phyloP scores from a whole-genome alignment of 441 rosid species.

The Arabidopsis hybrid region DNA sequence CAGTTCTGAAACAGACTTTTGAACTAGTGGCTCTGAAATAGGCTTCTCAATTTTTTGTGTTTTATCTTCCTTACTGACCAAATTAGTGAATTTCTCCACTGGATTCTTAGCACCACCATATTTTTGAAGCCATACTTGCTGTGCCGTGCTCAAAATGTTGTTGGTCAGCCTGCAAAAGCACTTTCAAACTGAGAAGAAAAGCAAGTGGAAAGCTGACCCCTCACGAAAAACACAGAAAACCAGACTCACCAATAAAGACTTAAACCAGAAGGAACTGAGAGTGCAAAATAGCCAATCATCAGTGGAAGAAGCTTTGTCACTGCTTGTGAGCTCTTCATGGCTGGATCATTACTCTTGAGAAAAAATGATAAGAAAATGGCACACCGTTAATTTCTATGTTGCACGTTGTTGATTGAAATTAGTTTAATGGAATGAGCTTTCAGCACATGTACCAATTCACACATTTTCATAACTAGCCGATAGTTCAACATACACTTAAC shows the following conservation, averaged over 20 bases:
- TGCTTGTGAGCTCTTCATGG: conserved; percentile 87
- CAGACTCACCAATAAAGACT: conserved; percentile 93
- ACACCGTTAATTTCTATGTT: conserved; percentile 5
- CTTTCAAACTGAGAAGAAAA: conserved; percentile 25
- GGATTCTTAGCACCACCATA: conserved; percentile 79
- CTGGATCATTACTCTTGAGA: conserved; percentile 86
- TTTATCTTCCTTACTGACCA: conserved; percentile 57
- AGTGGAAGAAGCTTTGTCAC: conserved; percentile 82
- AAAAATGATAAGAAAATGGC: neutral
- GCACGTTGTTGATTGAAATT: neutral
- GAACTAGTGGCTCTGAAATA: conserved; percentile 40
- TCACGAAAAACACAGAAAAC: conserved; percentile 10
- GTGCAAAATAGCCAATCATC: conserved; percentile 93
- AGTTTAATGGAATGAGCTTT: conserved; percentile 4
- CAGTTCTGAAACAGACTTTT: conserved; percentile 53
- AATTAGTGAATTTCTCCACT: conserved; percentile 49
- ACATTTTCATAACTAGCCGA: conserved; percentile 9
- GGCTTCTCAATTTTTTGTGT: conserved; percentile 48
- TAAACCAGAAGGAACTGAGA: conserved; percentile 97
- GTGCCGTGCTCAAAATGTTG: conserved; percentile 87
- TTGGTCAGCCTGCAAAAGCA: conserved; percentile 78
- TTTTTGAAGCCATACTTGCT: conserved; percentile 97
- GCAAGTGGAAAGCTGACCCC: conserved; percentile 13
- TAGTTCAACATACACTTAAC: conserved; percentile 10
- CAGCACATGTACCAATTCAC: neutral